A percentile compares a stretch with the other conserved stretches of the same genome.
phyloP scores from a whole-genome alignment of 2,329 filamentous ascomycete species.

The Cytospora mali region DNA sequence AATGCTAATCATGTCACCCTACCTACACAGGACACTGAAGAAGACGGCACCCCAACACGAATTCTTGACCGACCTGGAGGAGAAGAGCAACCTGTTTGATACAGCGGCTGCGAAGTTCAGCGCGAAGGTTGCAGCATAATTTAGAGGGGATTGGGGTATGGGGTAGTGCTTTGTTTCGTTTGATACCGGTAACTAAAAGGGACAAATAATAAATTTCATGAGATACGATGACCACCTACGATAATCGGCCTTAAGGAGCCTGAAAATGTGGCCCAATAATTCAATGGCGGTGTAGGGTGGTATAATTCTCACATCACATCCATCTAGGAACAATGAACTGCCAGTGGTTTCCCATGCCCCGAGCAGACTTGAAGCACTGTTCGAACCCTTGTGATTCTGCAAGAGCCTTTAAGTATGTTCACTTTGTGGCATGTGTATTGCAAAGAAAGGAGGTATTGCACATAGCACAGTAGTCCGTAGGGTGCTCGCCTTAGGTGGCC shows the following conservation, averaged over 20 bases:
- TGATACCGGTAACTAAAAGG: conserved; percentile 13
- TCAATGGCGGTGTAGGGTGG: neutral
- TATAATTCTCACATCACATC: neutral
- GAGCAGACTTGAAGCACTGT: too few relatives aligned
- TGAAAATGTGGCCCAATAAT: neutral
- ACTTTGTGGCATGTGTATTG: too few relatives aligned
- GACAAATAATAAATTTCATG: conserved; percentile 11
- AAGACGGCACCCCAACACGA: conserved; percentile 67
- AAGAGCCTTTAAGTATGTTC: too few relatives aligned
- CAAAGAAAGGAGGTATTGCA: too few relatives aligned
- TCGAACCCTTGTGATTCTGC: too few relatives aligned
- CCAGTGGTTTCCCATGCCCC: too few relatives aligned
- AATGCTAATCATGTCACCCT: neutral
- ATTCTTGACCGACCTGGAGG: conserved; percentile 72
- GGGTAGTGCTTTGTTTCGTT: neutral
- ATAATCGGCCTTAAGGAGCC: too few relatives aligned
- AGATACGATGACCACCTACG: neutral
- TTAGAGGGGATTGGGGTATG: neutral
- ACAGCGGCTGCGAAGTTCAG: conserved; percentile 84
- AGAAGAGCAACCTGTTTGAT: conserved; percentile 88
- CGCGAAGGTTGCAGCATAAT: conserved; percentile 71
- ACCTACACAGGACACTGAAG: conserved; percentile 52
- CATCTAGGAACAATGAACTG: neutral
- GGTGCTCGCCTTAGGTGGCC: too few relatives aligned
- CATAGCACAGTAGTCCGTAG: too few relatives aligned